phyloP scores from a whole-genome alignment of 1,284 basidiomycete genomes.

The Austroboletus niveus region DNA sequence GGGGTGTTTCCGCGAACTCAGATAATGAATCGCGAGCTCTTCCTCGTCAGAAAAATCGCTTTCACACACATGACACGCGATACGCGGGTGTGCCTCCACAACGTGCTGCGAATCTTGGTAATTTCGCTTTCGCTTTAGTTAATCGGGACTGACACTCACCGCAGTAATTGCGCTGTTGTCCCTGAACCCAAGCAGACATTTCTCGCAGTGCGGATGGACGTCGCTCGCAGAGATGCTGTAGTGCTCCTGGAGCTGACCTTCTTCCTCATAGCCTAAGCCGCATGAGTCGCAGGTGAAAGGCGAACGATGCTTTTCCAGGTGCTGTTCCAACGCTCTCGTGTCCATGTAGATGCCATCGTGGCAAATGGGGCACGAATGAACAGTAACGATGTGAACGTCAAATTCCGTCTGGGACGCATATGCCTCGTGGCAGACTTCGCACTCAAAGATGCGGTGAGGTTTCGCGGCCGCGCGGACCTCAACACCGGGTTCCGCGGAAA shows the following conservation, averaged over 20 bases:
- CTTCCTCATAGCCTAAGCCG: slow-evolving; percentile 23
- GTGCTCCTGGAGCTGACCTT: slow-evolving; percentile 28
- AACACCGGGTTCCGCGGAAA: slow-evolving; percentile 8
- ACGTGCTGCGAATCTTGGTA: slow-evolving; percentile 22
- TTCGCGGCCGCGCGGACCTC: slow-evolving; percentile 2
- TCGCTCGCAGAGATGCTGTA: slow-evolving; percentile 24
- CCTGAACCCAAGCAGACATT: slow-evolving; percentile 26
- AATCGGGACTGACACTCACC: slow-evolving; percentile 18
- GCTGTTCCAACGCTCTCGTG: slow-evolving; percentile 23
- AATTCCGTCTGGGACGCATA: slow-evolving; percentile 26
- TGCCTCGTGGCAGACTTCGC: slow-evolving; percentile 26
- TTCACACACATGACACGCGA: slow-evolving; percentile 28
- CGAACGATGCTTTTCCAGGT: slow-evolving; percentile 29
- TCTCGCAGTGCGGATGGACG: slow-evolving; percentile 28
- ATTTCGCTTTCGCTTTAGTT: neutral
- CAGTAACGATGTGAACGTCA: slow-evolving; percentile 30
- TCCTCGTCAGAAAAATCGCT: slow-evolving; percentile 22
- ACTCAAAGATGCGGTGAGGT: slow-evolving; percentile 14
- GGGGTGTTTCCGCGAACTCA: slow-evolving; percentile 26
- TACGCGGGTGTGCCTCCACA: slow-evolving; percentile 25
- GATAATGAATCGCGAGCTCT: slow-evolving; percentile 26
- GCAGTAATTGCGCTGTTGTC: slow-evolving; percentile 9
- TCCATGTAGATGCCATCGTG: slow-evolving; percentile 33
- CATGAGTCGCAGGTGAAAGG: slow-evolving; percentile 28
- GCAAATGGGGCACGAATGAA: slow-evolving; percentile 33